phyloP scores from a whole-genome alignment of 768 basidiomycete species.

The Hypholoma fasciculare region DNA sequence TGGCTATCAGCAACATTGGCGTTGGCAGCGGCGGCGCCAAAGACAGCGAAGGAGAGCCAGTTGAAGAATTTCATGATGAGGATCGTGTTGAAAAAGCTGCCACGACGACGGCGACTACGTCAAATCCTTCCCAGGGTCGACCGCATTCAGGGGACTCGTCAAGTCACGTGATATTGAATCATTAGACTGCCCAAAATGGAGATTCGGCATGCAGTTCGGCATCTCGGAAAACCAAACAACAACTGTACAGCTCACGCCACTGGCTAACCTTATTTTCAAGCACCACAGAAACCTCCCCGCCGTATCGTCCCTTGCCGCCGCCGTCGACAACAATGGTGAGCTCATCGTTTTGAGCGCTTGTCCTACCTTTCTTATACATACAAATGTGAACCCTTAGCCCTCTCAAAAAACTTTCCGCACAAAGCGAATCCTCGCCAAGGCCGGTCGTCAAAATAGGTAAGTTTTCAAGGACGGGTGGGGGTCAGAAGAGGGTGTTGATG shows the following conservation, averaged over 20 bases:
- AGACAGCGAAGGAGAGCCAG: slow-evolving; percentile 45
- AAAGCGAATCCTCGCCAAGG: slow-evolving; percentile 97
- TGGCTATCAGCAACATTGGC: slow-evolving; percentile 21
- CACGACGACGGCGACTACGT: not conserved
- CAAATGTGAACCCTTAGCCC: slow-evolving; percentile 56
- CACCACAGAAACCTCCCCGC: slow-evolving; percentile 19
- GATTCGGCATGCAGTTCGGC: slow-evolving; percentile 1
- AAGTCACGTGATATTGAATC: not conserved
- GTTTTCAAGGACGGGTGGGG: slow-evolving; percentile 18
- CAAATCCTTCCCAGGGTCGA: too few relatives aligned
- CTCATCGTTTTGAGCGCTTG: slow-evolving; percentile 5
- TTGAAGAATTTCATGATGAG: slow-evolving; percentile 52
- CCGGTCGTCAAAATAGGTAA: slow-evolving; percentile 92
- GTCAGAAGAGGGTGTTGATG: slow-evolving; percentile 3
- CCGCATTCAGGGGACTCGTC: too few relatives aligned
- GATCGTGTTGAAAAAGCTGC: slow-evolving; percentile 5
- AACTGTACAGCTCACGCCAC: slow-evolving; percentile 36
- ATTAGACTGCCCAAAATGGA: not conserved
- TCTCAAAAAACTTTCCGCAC: slow-evolving; percentile 99
- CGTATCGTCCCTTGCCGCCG: slow-evolving; percentile 30
- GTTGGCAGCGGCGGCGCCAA: slow-evolving; percentile 49
- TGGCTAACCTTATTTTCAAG: slow-evolving; percentile 32
- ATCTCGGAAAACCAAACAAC: slow-evolving; percentile 12
- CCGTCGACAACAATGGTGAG: slow-evolving; percentile 53
- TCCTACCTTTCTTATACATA: slow-evolving; percentile 9